phyloP scores from a whole-genome alignment of 2,329 filamentous ascomycete species.

The Botryotinia narcissicola region DNA sequence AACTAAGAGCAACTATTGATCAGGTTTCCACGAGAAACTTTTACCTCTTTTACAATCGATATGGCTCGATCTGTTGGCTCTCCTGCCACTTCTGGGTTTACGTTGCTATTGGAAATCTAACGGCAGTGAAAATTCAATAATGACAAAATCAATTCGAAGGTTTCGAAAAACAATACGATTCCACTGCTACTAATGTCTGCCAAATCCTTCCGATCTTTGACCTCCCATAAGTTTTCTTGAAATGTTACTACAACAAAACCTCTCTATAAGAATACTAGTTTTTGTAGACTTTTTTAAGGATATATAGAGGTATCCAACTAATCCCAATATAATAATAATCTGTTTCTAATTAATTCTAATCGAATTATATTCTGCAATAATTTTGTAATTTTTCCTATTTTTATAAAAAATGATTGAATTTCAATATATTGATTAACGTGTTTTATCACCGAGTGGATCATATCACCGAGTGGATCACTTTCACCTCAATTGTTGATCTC shows the following conservation, averaged over 20 bases:
- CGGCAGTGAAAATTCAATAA: not conserved
- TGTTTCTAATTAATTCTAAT: too few species aligned
- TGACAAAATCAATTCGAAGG: not conserved
- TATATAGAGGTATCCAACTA: too few species aligned
- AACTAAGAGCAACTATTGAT: not conserved
- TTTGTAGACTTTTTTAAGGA: too few species aligned
- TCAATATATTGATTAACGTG: too few species aligned
- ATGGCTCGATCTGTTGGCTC: not conserved
- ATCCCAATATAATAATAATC: too few species aligned
- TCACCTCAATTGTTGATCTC: too few species aligned
- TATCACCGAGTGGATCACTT: too few species aligned
- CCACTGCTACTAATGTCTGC: not conserved
- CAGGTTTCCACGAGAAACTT: not conserved
- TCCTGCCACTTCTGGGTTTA: not conserved
- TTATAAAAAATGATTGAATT: too few species aligned
- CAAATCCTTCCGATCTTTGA: not conserved
- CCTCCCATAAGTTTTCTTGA: not conserved
- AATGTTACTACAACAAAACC: not conserved
- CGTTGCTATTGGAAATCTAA: not conserved
- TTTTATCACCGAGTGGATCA: too few species aligned
- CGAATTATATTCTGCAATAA: too few species aligned
- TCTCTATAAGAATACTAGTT: too few species aligned
- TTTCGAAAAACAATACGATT: not conserved
- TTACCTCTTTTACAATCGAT: not conserved
- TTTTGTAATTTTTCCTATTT: too few species aligned